Conservation (phyloP, 2,329 filamentous ascomycete species). For the Madurella mycetomatis region DNA sequence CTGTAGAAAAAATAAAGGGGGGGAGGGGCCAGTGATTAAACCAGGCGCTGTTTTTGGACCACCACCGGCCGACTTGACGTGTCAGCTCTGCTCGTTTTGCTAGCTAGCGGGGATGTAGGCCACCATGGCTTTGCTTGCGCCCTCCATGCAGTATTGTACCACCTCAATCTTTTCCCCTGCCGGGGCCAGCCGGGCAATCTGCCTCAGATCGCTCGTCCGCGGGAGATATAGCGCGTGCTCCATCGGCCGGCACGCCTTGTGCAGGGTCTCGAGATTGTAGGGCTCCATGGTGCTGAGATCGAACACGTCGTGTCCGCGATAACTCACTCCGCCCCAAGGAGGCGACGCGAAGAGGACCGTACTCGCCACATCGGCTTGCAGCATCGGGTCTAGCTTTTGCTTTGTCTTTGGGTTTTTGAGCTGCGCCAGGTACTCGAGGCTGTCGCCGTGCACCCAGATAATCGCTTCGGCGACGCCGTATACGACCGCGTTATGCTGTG, state of each 20-base stretch:
- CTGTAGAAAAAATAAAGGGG: conserved; percentile 34
- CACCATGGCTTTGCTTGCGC: conserved; percentile 79
- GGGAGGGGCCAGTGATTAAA: too few species aligned
- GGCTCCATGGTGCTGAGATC: conserved; percentile 83
- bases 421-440: conserved; percentile 65
- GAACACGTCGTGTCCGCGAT: conserved; percentile 64
- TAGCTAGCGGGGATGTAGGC: conserved; percentile 49
- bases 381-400: conserved; percentile 31
- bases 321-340: conserved; percentile 57
- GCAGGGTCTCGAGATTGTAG: conserved; percentile 65
- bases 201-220: conserved; percentile 74
- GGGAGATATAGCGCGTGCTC: conserved; percentile 76
- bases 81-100: neutral
- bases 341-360: conserved; percentile 55
- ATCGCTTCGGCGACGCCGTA: conserved; percentile 76
- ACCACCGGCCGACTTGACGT: neutral
- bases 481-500: conserved; percentile 83
- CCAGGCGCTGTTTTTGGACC: too few species aligned
- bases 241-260: conserved; percentile 55
- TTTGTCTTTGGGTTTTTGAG: conserved; percentile 17
- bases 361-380: conserved; percentile 38
- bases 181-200: conserved; percentile 60
- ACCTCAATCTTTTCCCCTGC: conserved; percentile 60
- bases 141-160: conserved; percentile 86
- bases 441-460: conserved; percentile 82